Evolutionary conservation across 2,329 filamentous ascomycete species (phyloP), one percentile per base, ranked within the genome.

Genomic region (Ciborinia camelliae): DNA sequence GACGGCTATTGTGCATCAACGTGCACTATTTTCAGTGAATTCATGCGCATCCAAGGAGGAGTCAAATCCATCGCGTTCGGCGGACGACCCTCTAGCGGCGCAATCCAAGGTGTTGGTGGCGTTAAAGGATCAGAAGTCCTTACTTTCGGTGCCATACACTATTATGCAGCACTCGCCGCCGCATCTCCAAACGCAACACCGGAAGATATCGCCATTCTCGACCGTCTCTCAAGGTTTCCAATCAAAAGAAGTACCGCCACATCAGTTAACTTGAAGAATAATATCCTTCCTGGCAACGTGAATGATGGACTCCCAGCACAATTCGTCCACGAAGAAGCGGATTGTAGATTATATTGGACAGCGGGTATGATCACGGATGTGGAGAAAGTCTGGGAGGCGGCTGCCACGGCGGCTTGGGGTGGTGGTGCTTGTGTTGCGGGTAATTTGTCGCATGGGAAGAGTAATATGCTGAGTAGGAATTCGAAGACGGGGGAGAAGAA

Each of bases 71-170:
- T 89, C 53, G 79, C 80, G 1, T 77, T 87, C 30, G 87, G 88
- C 12, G 88, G 88, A 1, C 82, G 84, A 1, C 82, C 87, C 0
- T 75, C 77, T 14, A 70, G 78, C 0, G 76, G 76, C 0, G 81
- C 82, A 0, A 89, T 88, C 77, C 85, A 89, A 76, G 81, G 80
- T 5, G 79, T 88, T 23, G 86, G 87, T n/a, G 88, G 87, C n/a
- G 81, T 85, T 55, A 86, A 88, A 70, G 88, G 87, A 39, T 76
- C 77, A 0, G 78, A 81, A 65, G 72, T 70, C 26, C 41, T 67
- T n/a, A 20, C 15, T 5, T 74, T 66, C 32, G 10, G 30, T 1
- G 62, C 65, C 26, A 70, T 74, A 41, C 68, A 69, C 43, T 15
- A 20, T 37, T 59, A 68, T 20, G 70, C 67, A 0, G 66, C 71